Base-by-base conservation (phyloP, 331 rosid species). In the Pyracantha coccinea region DNA sequence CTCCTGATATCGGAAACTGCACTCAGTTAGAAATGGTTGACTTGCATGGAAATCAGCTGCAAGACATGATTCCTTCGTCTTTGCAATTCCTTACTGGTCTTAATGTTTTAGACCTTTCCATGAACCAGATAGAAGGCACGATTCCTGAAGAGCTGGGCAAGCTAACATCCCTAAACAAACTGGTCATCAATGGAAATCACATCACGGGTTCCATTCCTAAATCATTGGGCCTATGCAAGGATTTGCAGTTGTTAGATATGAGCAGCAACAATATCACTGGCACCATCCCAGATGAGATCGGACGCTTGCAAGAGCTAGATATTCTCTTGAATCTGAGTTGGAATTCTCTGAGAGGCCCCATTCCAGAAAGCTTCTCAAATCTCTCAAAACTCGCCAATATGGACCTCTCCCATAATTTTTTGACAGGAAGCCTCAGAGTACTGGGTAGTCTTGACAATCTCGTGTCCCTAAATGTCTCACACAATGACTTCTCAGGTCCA, bases 311-410 rank as follows among this genome's bases (percentile, higher is more conserved):
- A 85, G 94, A 85, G 66, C 72, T 93, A 21, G 97, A 91, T 70
- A 93, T 91, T 76, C 93, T 91, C 75, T 77, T 93, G 86, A 93
- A 93, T 84, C 75, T 93, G 82, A 93, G 98, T 62, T 86, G 90
- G 89, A 93, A 93, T 78, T 86, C 83, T 75, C 87, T 93, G 66
- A 84, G 83, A 53, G 96, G 95, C 44, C 77, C 87, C 23, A 88
- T 93, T 74, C 98, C 98, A 38, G 83, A 83, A 59, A 91, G 90
- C 82, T 91, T 93, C 79, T 81, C 93, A 54, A 91, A 84, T 82
- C 93, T 93, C 78, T 91, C 98, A 28, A 93, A 86, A 80, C 91
- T 93, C 17, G 91, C 97, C 77, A 91, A 75, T 82, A 80, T 93
- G 83, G 98, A 93, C 73, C 85, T 93, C 79, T 91, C 98, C 66